Base-by-base conservation (phyloP, 2,329 filamentous ascomycete species). In the Lachnellula hyalina region DNA sequence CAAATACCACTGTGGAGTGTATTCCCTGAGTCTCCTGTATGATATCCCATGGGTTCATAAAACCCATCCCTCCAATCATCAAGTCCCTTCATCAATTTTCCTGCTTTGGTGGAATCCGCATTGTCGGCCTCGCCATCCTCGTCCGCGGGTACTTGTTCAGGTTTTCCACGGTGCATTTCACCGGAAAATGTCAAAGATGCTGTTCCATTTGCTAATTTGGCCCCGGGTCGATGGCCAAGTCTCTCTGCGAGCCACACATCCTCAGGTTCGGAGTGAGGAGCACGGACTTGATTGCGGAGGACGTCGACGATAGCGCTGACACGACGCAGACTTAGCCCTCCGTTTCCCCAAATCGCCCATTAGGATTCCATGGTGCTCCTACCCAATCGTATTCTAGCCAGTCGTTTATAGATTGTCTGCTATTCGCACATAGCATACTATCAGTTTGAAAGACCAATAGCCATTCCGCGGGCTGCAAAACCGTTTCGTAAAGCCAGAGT, bases 41-140 rank as follows among this genome's bases (percentile, higher is more conserved):
- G 80, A 64, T 80, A 82, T 45, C 80, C 80, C 79, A 83, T 80
- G 14, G 80, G 80, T 63, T 80, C 67, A 63, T 81, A 81, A 61
- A 74, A 76, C 14, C 77, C 77, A 17, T 74, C 68, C 50, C 77
- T 73, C 74, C 75, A 79, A 63, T 75, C 73, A 64, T 80, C 77
- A 38, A 80, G 66, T 8, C 72, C 77, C 42, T 70, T 59, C 34
- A 77, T 66, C 40, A 66, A 40, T 1, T 59, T 60, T 7, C 64
- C 64, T 2, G 59, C 64, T 28, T 63, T 67, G 42, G 51, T 52
- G 28, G 51, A 56, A 54, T 62, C 57, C 53, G 47, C 59, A n/a
- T 32, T 60, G 62, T 50, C 66, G 50, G 42, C 58, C 28, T 57
- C 62, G 47, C 44, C 53, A 50, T 42, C 57, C 14, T 56, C 53